Conservation (phyloP, 1,284 basidiomycete species). For the Heterobasidion annosum region DNA sequence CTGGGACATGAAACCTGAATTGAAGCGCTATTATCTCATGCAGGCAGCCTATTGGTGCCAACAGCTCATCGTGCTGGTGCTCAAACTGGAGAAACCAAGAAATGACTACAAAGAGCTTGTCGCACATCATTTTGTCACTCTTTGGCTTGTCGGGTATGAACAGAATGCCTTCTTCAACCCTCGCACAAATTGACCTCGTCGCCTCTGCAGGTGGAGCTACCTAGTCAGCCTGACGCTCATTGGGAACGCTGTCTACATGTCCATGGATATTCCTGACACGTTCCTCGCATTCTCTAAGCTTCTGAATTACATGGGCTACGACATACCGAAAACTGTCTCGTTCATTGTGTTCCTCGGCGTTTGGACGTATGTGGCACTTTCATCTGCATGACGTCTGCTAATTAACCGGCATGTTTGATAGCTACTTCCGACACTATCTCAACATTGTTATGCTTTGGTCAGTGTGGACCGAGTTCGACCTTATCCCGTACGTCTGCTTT, state of each 20-base stretch:
- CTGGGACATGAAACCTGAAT: conserved; percentile 77
- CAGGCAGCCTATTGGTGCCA: conserved; percentile 92
- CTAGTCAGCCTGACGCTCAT: conserved; percentile 77
- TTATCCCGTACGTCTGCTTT: conserved; percentile 60
- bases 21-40: conserved; percentile 92
- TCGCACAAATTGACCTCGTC: neutral
- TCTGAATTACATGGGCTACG: conserved; percentile 75
- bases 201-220: conserved; percentile 69
- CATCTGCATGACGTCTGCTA: neutral
- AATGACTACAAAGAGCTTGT: conserved; percentile 89
- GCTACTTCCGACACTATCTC: conserved; percentile 94
- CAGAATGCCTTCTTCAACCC: conserved; percentile 1
- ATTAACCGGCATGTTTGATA: conserved; percentile 20
- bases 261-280: conserved; percentile 94
- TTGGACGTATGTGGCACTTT: conserved; percentile 65
- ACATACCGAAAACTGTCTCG: conserved; percentile 51
- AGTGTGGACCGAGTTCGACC: conserved; percentile 75
- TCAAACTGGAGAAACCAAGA: conserved; percentile 87
- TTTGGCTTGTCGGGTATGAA: conserved; percentile 85
- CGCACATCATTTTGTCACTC: conserved; percentile 84
- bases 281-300: conserved; percentile 83
- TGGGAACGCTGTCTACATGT: conserved; percentile 89
- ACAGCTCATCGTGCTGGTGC: conserved; percentile 81
- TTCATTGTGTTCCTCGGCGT: conserved; percentile 66
- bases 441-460: conserved; percentile 86